phyloP scores from a whole-genome alignment of 164 flowering plant genomes.

The Stephania cephalantha region DNA sequence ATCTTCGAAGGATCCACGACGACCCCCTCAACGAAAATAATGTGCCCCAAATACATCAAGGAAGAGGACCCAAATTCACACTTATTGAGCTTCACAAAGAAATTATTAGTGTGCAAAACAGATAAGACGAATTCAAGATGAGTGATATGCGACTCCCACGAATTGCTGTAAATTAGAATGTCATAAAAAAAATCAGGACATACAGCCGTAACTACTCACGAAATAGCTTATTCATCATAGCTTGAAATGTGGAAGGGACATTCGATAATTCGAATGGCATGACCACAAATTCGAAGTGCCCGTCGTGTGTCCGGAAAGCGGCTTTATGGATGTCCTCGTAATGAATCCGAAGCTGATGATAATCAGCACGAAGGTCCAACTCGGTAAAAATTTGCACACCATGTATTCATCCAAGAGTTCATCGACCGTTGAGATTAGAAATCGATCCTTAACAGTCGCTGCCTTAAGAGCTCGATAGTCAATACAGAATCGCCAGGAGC shows the following conservation, averaged over 20 bases:
- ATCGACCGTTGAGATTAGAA: neutral
- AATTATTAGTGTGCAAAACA: neutral
- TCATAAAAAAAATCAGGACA: neutral
- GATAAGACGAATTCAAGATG: neutral
- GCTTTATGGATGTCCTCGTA: neutral
- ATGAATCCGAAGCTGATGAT: neutral
- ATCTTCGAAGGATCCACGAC: neutral
- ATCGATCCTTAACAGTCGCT: neutral
- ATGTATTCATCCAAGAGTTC: neutral
- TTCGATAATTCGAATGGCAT: neutral
- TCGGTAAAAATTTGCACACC: neutral
- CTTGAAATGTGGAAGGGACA: neutral
- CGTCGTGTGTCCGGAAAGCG: neutral
- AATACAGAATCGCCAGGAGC: neutral
- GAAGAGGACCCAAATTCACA: neutral
- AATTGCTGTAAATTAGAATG: neutral
- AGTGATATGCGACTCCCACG: neutral
- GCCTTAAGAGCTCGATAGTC: neutral
- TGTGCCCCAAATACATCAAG: neutral
- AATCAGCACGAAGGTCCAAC: neutral
- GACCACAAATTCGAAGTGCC: neutral
- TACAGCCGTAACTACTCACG: neutral
- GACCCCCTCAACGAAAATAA: slow-evolving; percentile 1
- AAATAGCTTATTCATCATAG: neutral
- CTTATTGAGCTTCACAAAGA: neutral